Conservation (phyloP, 176 grass and related monocot species). For the Paspalum vaginatum region DNA sequence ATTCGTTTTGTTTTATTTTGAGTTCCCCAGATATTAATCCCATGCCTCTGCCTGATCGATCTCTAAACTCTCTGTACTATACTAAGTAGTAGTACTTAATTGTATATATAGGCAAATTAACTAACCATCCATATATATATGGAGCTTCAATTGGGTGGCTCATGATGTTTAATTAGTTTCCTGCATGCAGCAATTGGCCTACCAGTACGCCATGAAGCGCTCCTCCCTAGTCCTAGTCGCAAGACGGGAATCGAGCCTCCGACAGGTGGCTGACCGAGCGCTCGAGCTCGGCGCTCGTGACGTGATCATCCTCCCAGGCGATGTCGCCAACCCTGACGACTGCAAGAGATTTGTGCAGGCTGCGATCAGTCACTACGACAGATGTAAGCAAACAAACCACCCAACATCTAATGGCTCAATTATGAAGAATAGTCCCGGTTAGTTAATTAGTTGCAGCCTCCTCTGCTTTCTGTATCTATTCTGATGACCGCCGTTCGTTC, state of each 20-base stretch:
- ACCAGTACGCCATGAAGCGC: slow-evolving; percentile 64
- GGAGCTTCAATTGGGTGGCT: too few species aligned
- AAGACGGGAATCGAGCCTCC: slow-evolving; percentile 57
- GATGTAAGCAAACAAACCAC: slow-evolving; percentile 26
- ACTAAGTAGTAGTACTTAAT: too few species aligned
- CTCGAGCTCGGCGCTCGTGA: slow-evolving; percentile 48
- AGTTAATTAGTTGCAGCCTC: too few species aligned
- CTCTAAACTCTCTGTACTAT: too few species aligned
- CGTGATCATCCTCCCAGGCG: slow-evolving; percentile 51
- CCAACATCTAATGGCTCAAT: neutral
- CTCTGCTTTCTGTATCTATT: too few species aligned
- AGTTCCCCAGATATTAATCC: too few species aligned
- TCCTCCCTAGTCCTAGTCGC: slow-evolving; percentile 63
- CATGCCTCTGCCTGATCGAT: too few species aligned
- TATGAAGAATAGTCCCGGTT: neutral
- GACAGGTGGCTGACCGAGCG: slow-evolving; percentile 48
- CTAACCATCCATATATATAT: too few species aligned
- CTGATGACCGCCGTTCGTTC: too few species aligned
- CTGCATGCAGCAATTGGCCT: slow-evolving; percentile 64
- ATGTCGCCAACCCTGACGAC: slow-evolving; percentile 47
- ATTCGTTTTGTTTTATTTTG: too few species aligned
- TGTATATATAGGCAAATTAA: too few species aligned
- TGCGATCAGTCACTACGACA: slow-evolving; percentile 46
- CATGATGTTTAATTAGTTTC: too few species aligned
- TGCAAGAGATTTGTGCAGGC: slow-evolving; percentile 50